A percentile compares a stretch with the other conserved stretches of the same genome.
phyloP scores from a whole-genome alignment of 345 rosid genomes.

The Lepidium africanum region DNA sequence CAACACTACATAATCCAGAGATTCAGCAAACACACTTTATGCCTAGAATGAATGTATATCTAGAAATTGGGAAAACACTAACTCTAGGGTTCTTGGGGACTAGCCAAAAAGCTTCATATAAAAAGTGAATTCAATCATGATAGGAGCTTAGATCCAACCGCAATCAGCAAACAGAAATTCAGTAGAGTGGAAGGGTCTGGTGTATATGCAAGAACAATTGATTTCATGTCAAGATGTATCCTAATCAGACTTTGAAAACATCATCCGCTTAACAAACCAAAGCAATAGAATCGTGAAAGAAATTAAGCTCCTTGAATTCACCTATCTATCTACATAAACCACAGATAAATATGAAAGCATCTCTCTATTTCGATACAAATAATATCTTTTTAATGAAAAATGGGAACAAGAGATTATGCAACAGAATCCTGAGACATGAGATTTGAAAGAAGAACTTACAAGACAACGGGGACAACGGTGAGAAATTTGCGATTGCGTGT shows the following conservation, averaged over 20 bases:
- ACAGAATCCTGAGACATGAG: not conserved
- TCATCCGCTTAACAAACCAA: not conserved
- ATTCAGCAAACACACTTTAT: not conserved
- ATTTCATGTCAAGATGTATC: not conserved
- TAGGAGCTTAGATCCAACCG: not conserved
- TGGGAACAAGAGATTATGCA: not conserved
- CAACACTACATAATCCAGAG: not conserved
- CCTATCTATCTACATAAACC: not conserved
- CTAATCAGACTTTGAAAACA: not conserved
- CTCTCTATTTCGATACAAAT: no score
- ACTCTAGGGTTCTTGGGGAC: not conserved
- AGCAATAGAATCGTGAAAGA: not conserved
- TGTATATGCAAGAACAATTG: not conserved
- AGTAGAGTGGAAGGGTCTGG: not conserved
- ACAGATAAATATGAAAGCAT: not conserved
- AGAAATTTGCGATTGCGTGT: conserved; percentile 71
- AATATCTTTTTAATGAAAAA: not conserved
- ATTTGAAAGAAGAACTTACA: conserved; percentile 39
- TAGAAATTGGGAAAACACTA: not conserved
- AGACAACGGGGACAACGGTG: conserved; percentile 71
- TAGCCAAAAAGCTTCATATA: not conserved
- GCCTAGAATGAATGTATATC: not conserved
- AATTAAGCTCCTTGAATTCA: not conserved
- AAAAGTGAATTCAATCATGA: not conserved
- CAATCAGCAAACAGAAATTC: not conserved